Evolutionary conservation across 345 rosid genomes (phyloP), one percentile per base, ranked within the genome.

Genomic region (Euphorbia peplus): DNA sequence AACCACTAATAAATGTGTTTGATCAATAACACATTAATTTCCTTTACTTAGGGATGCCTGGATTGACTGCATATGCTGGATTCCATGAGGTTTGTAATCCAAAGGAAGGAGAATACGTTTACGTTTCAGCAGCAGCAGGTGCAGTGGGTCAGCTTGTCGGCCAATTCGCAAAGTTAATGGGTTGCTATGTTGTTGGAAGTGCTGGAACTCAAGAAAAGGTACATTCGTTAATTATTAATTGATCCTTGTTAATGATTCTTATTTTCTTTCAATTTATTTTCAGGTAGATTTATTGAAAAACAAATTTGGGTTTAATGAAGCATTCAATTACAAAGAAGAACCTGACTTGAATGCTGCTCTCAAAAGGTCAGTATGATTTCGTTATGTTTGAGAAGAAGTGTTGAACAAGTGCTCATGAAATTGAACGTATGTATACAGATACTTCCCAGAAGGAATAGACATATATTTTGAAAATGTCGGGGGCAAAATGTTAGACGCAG

Each of bases 311-410:
- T 87, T 79, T 63, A 79, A 87, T 53, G 89, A 85, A 2, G 92
- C 92, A 25, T 87, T 85, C 82, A 88, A 85, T 60, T 85, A 85
- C 64, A 85, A 84, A 64, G 86, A 84, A 44, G 88, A 83, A 63
- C 26, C 60, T 4, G 85, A 85, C 70, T 63, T 82, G 35, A n/a
- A 57, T 39, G 83, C 79, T 41, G 79, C 90, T 30, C 60, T 88
- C 32, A 80, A 83, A 61, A 83, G 86, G 92, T 85, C 32, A 70
- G 70, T 66, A 16, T 37, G 53, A 51, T 29, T 46, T 3, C 41
- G 51, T 28, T 28, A 12, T n/a, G 25, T 22, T 41, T 42, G 1
- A 11, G 22, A 37, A 60, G 29, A 37, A 62, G 1, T 25, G 24
- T 24, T 62, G 21, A 18, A 16, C n/a, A 1, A n/a, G 1, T n/a